Evolutionary conservation across 2,329 filamentous ascomycete species (phyloP).

Genomic region (Cladosporium phlei): DNA sequence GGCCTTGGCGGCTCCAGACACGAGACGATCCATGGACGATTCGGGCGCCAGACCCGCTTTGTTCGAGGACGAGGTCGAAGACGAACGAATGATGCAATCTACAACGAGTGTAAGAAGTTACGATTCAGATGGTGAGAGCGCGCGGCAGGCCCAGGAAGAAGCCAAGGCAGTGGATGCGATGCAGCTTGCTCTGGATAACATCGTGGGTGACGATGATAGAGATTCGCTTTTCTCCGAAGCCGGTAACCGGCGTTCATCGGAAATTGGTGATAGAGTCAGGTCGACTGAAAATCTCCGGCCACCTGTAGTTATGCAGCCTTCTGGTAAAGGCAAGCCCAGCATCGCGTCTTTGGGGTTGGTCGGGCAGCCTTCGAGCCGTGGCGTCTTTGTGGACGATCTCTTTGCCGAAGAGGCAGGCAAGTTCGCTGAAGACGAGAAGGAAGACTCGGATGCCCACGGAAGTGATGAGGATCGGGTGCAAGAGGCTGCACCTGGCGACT

Average conservation of each 20-base stretch:
- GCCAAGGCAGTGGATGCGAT: slow-evolving; percentile 84
- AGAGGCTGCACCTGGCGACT: slow-evolving; percentile 87
- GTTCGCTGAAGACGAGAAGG: slow-evolving; percentile 78
- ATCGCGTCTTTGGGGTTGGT: slow-evolving; percentile 88
- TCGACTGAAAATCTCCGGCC: slow-evolving; percentile 19
- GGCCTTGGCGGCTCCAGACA: slow-evolving; percentile 42
- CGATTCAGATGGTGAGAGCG: slow-evolving; percentile 62
- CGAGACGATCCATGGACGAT: slow-evolving; percentile 69
- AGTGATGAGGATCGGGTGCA: slow-evolving; percentile 78
- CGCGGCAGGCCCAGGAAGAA: slow-evolving; percentile 55
- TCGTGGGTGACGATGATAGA: slow-evolving; percentile 70
- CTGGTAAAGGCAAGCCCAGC: slow-evolving; percentile 63
- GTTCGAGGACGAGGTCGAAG: slow-evolving; percentile 68
- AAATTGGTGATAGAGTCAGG: slow-evolving; percentile 17
- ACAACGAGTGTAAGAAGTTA: slow-evolving; percentile 76
- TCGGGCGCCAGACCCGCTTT: slow-evolving; percentile 47
- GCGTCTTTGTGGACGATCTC: slow-evolving; percentile 90
- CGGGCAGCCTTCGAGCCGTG: slow-evolving; percentile 77
- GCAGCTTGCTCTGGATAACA: slow-evolving; percentile 85
- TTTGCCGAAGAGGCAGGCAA: slow-evolving; percentile 86
- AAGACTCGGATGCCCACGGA: slow-evolving; percentile 61
- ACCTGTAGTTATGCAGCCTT: slow-evolving; percentile 17
- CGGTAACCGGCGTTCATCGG: slow-evolving; percentile 55
- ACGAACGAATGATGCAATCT: slow-evolving; percentile 70
- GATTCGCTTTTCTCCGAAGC: slow-evolving; percentile 61